Evolutionary conservation across 2,329 filamentous ascomycete genomes (phyloP).

Genomic region (Pyricularia pennisetigena): DNA sequence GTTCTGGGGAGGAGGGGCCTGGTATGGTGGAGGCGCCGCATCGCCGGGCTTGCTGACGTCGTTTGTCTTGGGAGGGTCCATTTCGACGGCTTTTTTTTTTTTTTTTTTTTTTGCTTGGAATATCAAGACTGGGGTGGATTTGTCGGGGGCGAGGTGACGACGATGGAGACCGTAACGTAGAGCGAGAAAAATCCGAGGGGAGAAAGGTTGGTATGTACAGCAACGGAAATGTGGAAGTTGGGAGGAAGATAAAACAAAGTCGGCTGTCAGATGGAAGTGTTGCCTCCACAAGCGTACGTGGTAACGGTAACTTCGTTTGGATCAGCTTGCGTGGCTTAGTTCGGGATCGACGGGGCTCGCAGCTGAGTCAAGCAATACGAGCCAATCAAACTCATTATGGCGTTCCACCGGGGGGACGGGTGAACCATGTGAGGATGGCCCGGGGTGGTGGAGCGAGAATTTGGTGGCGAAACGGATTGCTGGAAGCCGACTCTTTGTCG

Average conservation of each 20-base stretch:
- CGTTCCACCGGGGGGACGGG: background rate
- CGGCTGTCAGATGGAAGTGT: background rate
- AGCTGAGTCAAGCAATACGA: background rate
- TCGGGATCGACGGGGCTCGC: background rate
- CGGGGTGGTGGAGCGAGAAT: background rate
- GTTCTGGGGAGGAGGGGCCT: conserved; percentile 18
- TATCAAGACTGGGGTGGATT: background rate
- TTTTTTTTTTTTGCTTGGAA: background rate
- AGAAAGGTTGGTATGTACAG: background rate
- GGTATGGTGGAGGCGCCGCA: conserved; percentile 33
- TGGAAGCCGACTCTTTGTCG: background rate
- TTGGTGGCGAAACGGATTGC: background rate
- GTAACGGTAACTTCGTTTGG: background rate
- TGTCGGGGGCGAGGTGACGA: background rate
- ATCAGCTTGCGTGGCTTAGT: background rate
- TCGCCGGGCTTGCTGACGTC: conserved; percentile 34
- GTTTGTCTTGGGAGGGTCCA: background rate
- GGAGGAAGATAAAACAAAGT: background rate
- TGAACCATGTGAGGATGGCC: background rate
- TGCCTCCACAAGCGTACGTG: background rate
- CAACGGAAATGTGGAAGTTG: background rate
- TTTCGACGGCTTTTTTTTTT: background rate
- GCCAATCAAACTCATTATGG: background rate
- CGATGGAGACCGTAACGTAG: background rate
- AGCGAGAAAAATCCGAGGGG: background rate